phyloP scores from a whole-genome alignment of 177 flowering plant species.

The Vitis hybrid region DNA sequence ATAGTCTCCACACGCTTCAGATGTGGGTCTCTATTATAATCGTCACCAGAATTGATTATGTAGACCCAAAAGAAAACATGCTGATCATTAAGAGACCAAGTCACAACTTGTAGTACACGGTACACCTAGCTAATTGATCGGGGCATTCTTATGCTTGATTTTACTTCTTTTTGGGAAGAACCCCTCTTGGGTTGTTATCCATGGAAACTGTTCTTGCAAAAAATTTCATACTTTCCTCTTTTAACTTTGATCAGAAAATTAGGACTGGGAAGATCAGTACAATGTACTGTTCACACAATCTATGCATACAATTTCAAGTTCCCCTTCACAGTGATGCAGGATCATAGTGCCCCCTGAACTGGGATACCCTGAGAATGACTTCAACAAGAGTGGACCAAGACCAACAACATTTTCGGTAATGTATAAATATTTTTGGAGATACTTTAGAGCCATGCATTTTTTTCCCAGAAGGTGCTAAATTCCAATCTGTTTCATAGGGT shows the following conservation, averaged over 20 bases:
- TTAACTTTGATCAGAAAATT: not conserved
- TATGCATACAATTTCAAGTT: constrained; percentile 6
- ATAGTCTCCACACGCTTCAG: too few relatives aligned
- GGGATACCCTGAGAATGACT: constrained; percentile 91
- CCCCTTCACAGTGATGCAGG: constrained; percentile 58
- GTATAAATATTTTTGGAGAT: constrained; percentile 6
- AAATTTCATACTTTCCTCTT: not conserved
- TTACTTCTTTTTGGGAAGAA: not conserved
- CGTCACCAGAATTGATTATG: constrained; percentile 1
- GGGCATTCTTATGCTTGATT: not conserved
- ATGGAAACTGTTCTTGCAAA: not conserved
- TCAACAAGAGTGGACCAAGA: constrained; percentile 73
- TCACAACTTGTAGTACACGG: too few relatives aligned
- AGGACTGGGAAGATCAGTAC: not conserved
- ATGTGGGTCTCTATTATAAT: not conserved
- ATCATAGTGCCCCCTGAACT: constrained; percentile 94
- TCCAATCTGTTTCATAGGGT: constrained; percentile 49
- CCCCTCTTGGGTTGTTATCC: not conserved
- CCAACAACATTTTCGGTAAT: constrained; percentile 94
- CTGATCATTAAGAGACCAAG: not conserved
- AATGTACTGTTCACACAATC: not conserved
- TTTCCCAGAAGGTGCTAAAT: not conserved
- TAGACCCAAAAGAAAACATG: not conserved
- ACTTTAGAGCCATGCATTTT: not conserved
- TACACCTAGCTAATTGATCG: not conserved